Conservation (phyloP, 805 yeast species). For the Blastobotrys robertii region DNA sequence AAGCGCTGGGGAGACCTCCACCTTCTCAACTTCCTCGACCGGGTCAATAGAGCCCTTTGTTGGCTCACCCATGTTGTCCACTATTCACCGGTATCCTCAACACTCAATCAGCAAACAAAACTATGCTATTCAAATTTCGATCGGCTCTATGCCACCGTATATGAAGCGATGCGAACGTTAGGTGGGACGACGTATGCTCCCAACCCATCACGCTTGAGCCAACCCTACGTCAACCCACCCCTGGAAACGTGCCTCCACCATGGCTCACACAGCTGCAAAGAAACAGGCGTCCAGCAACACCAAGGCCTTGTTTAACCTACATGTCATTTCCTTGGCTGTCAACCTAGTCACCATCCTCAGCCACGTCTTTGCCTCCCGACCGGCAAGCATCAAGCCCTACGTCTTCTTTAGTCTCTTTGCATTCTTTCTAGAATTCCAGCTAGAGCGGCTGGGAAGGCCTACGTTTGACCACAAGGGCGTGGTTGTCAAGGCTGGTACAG, state of each 20-base stretch:
- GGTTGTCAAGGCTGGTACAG: conserved; percentile 47
- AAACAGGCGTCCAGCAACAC: conserved; percentile 30
- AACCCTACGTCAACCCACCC: background rate
- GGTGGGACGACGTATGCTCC: too few relatives aligned
- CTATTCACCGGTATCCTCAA: too few relatives aligned
- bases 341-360: conserved; percentile 33
- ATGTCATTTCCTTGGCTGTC: conserved; percentile 30
- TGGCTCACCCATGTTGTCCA: too few relatives aligned
- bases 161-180: too few relatives aligned
- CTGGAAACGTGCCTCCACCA: conserved; percentile 9
- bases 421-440: conserved; percentile 36
- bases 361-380: conserved; percentile 35
- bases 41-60: too few relatives aligned
- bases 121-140: too few relatives aligned
- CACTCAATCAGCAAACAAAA: too few relatives aligned
- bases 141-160: too few relatives aligned
- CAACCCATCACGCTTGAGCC: too few relatives aligned
- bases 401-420: conserved; percentile 36
- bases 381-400: conserved; percentile 36
- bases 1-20: too few relatives aligned
- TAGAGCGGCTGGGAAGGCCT: conserved; percentile 59
- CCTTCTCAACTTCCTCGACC: too few relatives aligned
- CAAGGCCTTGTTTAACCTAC: conserved; percentile 25
- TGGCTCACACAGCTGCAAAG: conserved; percentile 39
- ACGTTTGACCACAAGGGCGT: conserved; percentile 36